Evolutionary conservation across 2,329 filamentous ascomycete genomes (phyloP), one percentile per base, ranked within the genome.

Genomic region (Pyrenochaeta sp.): DNA sequence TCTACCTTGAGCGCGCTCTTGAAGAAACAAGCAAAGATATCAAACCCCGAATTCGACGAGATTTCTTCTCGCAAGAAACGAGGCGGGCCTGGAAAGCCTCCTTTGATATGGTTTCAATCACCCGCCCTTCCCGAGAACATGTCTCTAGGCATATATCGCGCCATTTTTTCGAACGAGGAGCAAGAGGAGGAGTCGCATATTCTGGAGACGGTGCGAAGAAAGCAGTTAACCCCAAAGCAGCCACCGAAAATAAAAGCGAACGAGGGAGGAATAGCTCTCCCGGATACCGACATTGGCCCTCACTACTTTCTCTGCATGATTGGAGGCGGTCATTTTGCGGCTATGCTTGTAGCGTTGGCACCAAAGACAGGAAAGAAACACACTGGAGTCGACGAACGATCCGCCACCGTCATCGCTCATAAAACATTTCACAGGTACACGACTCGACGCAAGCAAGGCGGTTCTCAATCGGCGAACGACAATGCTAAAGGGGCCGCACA

Each of bases 241-340:
- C 68, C 72, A 76, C 63, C 68, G 3, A 67, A 63, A 18, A 60
- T 73, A 15, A 71, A 81, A 48, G 75, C 81, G 2, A 73, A 77
- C n/a, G 60, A 78, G 24, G 84, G 83, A 43, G 84, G 85, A 34
- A 82, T 84, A 2, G 75, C 77, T 11, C 70, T 83, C 4, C 77
- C 81, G 2, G 74, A 78, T 2, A 72, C 81, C 7, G 83, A 87
- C 64, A 83, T 85, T 17, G 86, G 87, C 6, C 90, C 91, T 2
- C 92, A 97, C 67, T 85, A 96, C 35, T 97, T 99, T 67, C 81
- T 99, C 34, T 97, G 92, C 72, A 99, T 99, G 94, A 96, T 99
- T 36, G 94, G 94, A 17, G 94, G 94, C 47, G 94, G 94, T 0
- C 94, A 99, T 69, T 99, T 99, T 66, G 94, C 94, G 0, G 94